These are phyloP conservation scores for Xylaria venustula DNA, from an alignment of 495 filamentous ascomycete genomes.

Conservation along the genomic window DNA sequence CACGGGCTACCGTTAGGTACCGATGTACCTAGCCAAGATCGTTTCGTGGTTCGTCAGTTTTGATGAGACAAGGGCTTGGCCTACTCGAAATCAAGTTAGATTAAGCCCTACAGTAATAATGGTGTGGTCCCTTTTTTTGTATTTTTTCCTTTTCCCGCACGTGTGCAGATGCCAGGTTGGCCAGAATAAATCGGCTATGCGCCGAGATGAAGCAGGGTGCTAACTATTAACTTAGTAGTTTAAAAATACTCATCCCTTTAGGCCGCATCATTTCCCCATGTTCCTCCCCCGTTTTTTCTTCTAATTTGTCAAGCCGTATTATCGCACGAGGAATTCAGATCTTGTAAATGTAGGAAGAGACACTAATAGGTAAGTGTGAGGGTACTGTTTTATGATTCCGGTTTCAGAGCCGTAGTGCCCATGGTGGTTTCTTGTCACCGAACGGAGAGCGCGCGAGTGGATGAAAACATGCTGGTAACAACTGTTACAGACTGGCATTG, in stretches of 20 bases:
- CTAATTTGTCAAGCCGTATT: not conserved
- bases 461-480: not conserved
- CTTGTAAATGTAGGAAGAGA: too few species aligned
- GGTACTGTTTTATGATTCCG: not conserved
- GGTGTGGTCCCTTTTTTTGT: not conserved
- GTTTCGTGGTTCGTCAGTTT: constrained; percentile 1
- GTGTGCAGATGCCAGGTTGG: constrained; percentile 14
- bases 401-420: not conserved
- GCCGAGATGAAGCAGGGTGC: not conserved
- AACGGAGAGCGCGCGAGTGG: not conserved
- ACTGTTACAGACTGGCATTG: not conserved
- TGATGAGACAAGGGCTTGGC: constrained; percentile 1
- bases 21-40: not conserved
- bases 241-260: not conserved
- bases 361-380: too few species aligned
- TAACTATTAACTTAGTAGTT: not conserved
- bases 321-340: too few species aligned
- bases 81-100: constrained; percentile 1
- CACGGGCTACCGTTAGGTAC: not conserved
- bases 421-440: not conserved
- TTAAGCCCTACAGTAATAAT: constrained; percentile 13
- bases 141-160: constrained; percentile 5
- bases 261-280: not conserved
- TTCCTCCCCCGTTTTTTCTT: not conserved
- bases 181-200: constrained; percentile 1